phyloP scores from a whole-genome alignment of 306 rosid species.

The Leucaena leucocephala region DNA sequence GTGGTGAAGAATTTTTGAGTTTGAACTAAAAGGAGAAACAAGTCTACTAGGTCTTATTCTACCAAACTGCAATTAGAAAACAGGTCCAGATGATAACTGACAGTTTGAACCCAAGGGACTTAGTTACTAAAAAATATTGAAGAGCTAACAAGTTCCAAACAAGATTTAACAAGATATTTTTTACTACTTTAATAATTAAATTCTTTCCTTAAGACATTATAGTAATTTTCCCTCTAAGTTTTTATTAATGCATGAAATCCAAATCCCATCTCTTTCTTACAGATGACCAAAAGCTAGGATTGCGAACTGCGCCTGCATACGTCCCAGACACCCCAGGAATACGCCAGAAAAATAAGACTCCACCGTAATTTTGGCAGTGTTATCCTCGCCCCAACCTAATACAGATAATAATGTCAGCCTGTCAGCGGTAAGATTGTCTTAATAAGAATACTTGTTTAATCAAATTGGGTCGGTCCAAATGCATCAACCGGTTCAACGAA shows the following conservation, averaged over 20 bases:
- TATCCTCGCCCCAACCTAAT: not conserved
- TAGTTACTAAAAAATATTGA: too few species aligned
- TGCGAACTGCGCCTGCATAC: not conserved
- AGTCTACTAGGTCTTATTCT: not conserved
- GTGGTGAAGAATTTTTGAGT: too few species aligned
- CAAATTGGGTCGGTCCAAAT: constrained; percentile 38
- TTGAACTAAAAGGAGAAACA: not conserved
- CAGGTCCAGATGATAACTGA: not conserved
- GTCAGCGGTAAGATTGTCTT: not conserved
- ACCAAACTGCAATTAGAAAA: not conserved
- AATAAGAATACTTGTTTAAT: constrained; percentile 12
- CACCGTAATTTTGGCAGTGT: not conserved
- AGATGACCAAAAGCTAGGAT: not conserved
- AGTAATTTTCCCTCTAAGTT: too few species aligned
- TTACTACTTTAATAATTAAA: too few species aligned
- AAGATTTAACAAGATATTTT: too few species aligned
- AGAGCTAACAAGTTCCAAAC: too few species aligned
- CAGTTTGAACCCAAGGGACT: too few species aligned
- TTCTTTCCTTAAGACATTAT: too few species aligned
- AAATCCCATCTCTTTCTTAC: not conserved
- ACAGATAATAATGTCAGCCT: not conserved
- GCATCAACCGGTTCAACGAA: constrained; percentile 24
- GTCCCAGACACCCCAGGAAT: not conserved
- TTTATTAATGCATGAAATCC: too few species aligned
- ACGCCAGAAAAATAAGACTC: not conserved